Evolutionary conservation across 1,139 yeast species (phyloP), one percentile per base, ranked within the genome.

Genomic region (Pichia norvegensis): DNA sequence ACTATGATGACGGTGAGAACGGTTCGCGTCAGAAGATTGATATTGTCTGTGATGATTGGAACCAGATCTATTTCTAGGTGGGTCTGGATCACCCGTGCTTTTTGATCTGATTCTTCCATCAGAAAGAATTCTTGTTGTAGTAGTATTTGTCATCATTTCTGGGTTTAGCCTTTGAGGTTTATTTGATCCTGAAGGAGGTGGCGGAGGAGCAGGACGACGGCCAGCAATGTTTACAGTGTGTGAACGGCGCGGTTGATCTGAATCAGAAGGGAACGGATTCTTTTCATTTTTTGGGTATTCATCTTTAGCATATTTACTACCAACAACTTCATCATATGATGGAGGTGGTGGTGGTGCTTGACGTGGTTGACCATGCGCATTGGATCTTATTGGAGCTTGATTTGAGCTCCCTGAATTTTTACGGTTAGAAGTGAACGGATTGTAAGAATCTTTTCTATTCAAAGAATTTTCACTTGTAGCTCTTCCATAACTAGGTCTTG

Each of bases 271-370:
- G 40, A 63, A 55, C 14, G 64, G 60, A n/a, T 66, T 57, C 27
- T 61, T 55, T 55, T 78, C 78, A 52, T 79, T 84, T 46, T 70
- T 67, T 41, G 81, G 78, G 55, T 74, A 75, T 44, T 74, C 78
- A 43, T 62, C 61, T 45, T 64, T 62, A 13, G 64, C 62, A 29
- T 64, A 62, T 35, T 69, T 72, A 16, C 64, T 61, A n/a, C 79
- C 80, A 1, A 85, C 79, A 19, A 74, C 83, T 56, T 82, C 90
- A 53, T 81, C 86, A 58, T 82, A 81, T 0, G 85, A 69, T 6
- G 90, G 87, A 11, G 90, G 87, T 13, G 61, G 48, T 41, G 52
- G 38, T 9, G 29, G 29, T 16, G 39, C 29, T 16, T 36, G 23
- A 10, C 29, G 22, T 47, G 25, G 50, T 50, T 37, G 48, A 45